Conservation (phyloP, 352 stramenopile species). For the Phytophthora pluvialis region DNA sequence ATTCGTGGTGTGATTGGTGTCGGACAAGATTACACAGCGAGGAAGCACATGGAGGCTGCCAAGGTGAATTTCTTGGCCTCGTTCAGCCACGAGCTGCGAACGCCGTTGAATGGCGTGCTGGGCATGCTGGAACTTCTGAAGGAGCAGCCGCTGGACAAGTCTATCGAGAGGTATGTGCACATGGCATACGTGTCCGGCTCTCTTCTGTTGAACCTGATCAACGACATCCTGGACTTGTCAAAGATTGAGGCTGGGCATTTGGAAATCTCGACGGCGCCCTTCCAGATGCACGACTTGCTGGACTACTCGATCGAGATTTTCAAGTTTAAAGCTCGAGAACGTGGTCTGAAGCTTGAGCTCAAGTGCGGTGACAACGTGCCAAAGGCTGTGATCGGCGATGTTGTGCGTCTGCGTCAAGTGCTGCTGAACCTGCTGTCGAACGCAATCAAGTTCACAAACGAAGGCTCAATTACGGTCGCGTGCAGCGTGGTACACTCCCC, state of each 20-base stretch:
- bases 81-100: slow-evolving; percentile 83
- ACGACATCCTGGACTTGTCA: slow-evolving; percentile 57
- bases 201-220: slow-evolving; percentile 35
- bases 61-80: slow-evolving; percentile 86
- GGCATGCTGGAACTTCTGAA: slow-evolving; percentile 86
- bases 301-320: slow-evolving; percentile 92
- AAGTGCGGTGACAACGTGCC: slow-evolving; percentile 65
- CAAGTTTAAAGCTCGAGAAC: slow-evolving; percentile 83
- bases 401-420: slow-evolving; percentile 78
- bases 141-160: slow-evolving; percentile 72
- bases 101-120: slow-evolving; percentile 76
- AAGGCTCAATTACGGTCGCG: slow-evolving; percentile 74
- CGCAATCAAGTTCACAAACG: slow-evolving; percentile 84
- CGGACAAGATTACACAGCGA: slow-evolving; percentile 92
- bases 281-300: slow-evolving; percentile 75
- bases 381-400: slow-evolving; percentile 73
- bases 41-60: slow-evolving; percentile 82
- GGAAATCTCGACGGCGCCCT: slow-evolving; percentile 83
- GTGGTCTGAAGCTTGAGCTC: slow-evolving; percentile 83
- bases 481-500: slow-evolving; percentile 65
- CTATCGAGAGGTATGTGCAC: slow-evolving; percentile 73
- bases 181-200: slow-evolving; percentile 55
- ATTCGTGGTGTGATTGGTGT: slow-evolving; percentile 77
- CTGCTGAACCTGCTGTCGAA: slow-evolving; percentile 53
- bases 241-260: slow-evolving; percentile 93